Percentiles rank a stretch among this genome's conserved stretches.
phyloP scores from a whole-genome alignment of 2,329 filamentous ascomycete genomes.

The Lasiodiplodia hormozganensis region DNA sequence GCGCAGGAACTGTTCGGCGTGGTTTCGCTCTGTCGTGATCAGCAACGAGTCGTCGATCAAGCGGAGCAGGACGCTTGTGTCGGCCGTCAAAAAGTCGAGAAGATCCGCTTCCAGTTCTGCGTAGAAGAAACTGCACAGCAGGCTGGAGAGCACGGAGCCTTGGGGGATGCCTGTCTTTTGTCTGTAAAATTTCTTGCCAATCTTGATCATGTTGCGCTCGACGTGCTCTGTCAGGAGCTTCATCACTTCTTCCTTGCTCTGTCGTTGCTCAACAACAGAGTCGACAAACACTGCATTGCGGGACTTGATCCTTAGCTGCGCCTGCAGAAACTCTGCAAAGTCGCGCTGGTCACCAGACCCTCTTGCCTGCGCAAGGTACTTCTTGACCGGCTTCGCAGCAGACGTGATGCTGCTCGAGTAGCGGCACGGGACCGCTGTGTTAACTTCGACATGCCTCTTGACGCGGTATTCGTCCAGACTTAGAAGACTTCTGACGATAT shows the following conservation, averaged over 20 bases:
- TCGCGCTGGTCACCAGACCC: conserved; percentile 39
- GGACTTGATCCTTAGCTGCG: conserved; percentile 42
- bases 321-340: conserved; percentile 32
- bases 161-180: conserved; percentile 92
- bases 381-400: conserved; percentile 43
- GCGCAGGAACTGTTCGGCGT: conserved; percentile 76
- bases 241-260: conserved; percentile 67
- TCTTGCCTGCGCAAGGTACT: conserved; percentile 50
- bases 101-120: conserved; percentile 78
- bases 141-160: conserved; percentile 84
- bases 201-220: conserved; percentile 82
- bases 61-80: conserved; percentile 73
- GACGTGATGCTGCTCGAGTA: conserved; percentile 32
- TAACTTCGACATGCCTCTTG: conserved; percentile 76
- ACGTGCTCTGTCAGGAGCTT: conserved; percentile 80
- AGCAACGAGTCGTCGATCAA: conserved; percentile 94
- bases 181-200: conserved; percentile 86
- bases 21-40: conserved; percentile 71
- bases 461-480: conserved; percentile 71
- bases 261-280: conserved; percentile 63
- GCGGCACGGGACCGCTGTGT: conserved; percentile 51
- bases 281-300: conserved; percentile 79
- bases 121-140: conserved; percentile 96
- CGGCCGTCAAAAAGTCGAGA: conserved; percentile 69
- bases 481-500: conserved; percentile 66